Evolutionary conservation across 176 grass and related monocot species (phyloP), one percentile per base, ranked within the genome.

Genomic region (Rhynchospora breviuscula): DNA sequence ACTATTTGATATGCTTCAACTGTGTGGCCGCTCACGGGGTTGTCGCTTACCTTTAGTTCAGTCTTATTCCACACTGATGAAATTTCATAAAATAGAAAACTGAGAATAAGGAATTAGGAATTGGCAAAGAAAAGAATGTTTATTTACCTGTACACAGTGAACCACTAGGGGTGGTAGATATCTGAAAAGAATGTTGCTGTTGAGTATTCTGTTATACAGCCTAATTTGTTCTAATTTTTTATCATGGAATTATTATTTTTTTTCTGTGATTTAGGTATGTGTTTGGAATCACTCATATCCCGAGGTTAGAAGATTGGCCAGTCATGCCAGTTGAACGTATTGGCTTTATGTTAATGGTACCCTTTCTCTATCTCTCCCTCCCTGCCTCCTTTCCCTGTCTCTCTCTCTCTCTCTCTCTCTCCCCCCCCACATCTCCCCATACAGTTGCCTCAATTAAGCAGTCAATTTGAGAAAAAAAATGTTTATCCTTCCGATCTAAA

Each of bases 271-370:
- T 15, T 63, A 99, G 97, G 97, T 99, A 99, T 22, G 73, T 99
- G 1, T 99, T 99, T 60, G 97, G 97, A 51, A 78, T 99, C 31
- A 96, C 97, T 59, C 97, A 99, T 79, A 99, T 99, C 84, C 97
- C 97, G 15, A 93, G 97, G 81, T 71, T 99, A 69, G 97, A 99
- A 76, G 97, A 99, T 33, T 99, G 97, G 97, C 97, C 97, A 62
- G 97, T 96, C 85, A 99, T 99, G 97, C 97, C 97, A 0, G 97
- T 93, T 77, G 97, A 99, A 88, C 97, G 63, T 59, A 92, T 96
- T 47, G 97, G 97, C 33, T 99, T 99, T 89, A 94, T 92, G 97
- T 93, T 99, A 80, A 96, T 96, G 93, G 97, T 96, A 96, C 69
- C 7, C 15, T 70, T 35, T 84, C 43, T 86, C 17, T 62, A 1